Evolutionary conservation across 2,329 filamentous ascomycete species (phyloP).

Genomic region (Parascedosporium putredinis): DNA sequence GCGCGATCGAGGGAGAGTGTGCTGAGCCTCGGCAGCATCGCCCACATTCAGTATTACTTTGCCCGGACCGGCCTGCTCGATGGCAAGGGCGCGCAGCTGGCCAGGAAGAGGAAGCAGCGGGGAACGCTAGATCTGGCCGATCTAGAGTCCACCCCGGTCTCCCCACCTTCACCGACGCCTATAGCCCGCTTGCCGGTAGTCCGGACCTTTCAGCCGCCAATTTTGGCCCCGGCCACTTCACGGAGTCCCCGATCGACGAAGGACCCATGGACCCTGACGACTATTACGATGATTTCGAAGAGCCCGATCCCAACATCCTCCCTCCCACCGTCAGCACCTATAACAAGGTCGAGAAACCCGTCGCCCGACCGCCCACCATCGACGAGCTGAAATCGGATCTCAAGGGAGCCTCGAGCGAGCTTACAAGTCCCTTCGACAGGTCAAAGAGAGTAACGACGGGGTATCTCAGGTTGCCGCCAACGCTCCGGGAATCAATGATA

Average conservation of each 20-base stretch:
- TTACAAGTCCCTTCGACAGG: slow-evolving; percentile 54
- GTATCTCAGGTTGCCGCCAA: background rate
- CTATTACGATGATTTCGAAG: slow-evolving; percentile 50
- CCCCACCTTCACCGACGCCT: slow-evolving; percentile 35
- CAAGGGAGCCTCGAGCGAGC: slow-evolving; percentile 63
- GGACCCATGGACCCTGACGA: slow-evolving; percentile 26
- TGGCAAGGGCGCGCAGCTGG: slow-evolving; percentile 79
- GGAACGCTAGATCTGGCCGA: slow-evolving; percentile 48
- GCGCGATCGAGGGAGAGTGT: slow-evolving; percentile 88
- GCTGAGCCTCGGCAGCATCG: slow-evolving; percentile 90
- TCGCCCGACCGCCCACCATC: slow-evolving; percentile 76
- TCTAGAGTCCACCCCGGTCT: slow-evolving; percentile 25
- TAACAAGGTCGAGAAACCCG: slow-evolving; percentile 68
- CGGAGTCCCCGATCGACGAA: slow-evolving; percentile 38
- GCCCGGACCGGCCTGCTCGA: slow-evolving; percentile 87
- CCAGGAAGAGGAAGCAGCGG: slow-evolving; percentile 56
- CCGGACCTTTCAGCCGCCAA: slow-evolving; percentile 38
- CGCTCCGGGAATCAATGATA: slow-evolving; percentile 17
- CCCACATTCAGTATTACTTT: slow-evolving; percentile 97
- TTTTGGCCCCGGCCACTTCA: slow-evolving; percentile 26
- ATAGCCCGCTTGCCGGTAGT: slow-evolving; percentile 49
- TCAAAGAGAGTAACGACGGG: slow-evolving; percentile 25
- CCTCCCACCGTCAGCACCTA: slow-evolving; percentile 98
- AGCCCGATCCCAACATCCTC: slow-evolving; percentile 67
- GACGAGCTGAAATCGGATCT: slow-evolving; percentile 59